Evolutionary conservation across 257 asterid genomes (phyloP).

Genomic region (Solanum medicagineum): DNA sequence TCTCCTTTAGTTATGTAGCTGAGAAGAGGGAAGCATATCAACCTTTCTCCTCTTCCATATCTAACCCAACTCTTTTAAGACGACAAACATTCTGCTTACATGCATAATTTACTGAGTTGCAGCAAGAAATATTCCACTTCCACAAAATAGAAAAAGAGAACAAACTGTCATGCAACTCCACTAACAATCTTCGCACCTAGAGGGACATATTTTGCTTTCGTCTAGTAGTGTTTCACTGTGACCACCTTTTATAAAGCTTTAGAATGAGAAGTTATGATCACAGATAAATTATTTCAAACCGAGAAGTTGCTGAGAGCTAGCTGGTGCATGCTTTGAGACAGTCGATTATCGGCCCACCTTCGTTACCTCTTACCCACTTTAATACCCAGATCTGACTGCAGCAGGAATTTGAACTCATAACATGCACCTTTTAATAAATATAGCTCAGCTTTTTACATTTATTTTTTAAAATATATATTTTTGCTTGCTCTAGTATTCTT

Average conservation of each 20-base stretch:
- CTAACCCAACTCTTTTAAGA: background rate
- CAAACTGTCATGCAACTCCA: background rate
- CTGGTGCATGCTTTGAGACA: background rate
- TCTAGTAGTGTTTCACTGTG: background rate
- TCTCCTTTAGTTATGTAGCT: background rate
- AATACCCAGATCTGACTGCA: background rate
- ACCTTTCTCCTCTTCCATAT: background rate
- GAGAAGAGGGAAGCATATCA: background rate
- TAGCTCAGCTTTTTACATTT: background rate
- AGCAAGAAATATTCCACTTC: background rate
- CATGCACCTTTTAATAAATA: background rate
- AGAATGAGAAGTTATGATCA: background rate
- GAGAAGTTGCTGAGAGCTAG: background rate
- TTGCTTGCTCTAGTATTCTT: background rate
- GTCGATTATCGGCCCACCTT: background rate
- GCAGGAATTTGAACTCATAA: background rate
- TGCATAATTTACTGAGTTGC: background rate
- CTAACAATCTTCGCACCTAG: background rate
- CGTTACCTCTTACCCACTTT: background rate
- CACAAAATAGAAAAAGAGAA: background rate
- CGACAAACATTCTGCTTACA: background rate
- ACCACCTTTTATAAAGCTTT: background rate
- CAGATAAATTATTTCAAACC: background rate
- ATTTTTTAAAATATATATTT: fast-evolving
- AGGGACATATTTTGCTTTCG: background rate